Percentiles rank a stretch among this genome's conserved stretches.
Evolutionary conservation across 768 basidiomycete species (phyloP).

Genomic region (Nidularia sp.): DNA sequence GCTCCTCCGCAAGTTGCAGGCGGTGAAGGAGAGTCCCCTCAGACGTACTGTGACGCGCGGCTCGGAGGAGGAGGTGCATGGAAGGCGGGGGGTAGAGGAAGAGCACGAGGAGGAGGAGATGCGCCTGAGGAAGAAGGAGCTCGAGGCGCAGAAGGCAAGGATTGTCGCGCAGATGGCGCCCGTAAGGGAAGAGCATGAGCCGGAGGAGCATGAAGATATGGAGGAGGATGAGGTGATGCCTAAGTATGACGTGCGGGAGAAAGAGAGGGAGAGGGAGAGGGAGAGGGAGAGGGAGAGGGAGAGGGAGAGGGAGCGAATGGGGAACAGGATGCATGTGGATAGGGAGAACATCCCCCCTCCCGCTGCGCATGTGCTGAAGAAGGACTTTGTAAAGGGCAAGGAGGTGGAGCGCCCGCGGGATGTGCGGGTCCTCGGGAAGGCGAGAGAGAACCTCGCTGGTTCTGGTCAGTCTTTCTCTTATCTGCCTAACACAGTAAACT

Average conservation of each 20-base stretch:
- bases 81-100: conserved; percentile 22
- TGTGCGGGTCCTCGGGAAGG: conserved; percentile 2
- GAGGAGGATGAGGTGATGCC: conserved; percentile 24
- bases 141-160: conserved; percentile 88
- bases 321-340: conserved; percentile 15
- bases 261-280: conserved; percentile 22
- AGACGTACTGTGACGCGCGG: conserved; percentile 44
- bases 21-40: conserved; percentile 53
- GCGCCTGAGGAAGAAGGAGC: conserved; percentile 58
- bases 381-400: conserved; percentile 1
- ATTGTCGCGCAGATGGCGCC: conserved; percentile 94
- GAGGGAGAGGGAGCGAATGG: conserved; percentile 23
- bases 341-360: conserved; percentile 26
- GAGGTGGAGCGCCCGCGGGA: conserved; percentile 1
- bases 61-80: conserved; percentile 20
- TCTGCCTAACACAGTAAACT: too few species aligned
- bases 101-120: conserved; percentile 24
- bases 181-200: conserved; percentile 39
- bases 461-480: too few species aligned
- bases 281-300: conserved; percentile 16
- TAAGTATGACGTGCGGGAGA: conserved; percentile 8
- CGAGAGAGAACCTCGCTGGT: conserved; percentile 15
- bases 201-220: conserved; percentile 21
- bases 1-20: conserved; percentile 19
- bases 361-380: not conserved